A percentile compares a stretch with the other conserved stretches of the same genome.
Conservation (phyloP, 139 green algal genomes). For the Ostreobium quekettii region DNA sequence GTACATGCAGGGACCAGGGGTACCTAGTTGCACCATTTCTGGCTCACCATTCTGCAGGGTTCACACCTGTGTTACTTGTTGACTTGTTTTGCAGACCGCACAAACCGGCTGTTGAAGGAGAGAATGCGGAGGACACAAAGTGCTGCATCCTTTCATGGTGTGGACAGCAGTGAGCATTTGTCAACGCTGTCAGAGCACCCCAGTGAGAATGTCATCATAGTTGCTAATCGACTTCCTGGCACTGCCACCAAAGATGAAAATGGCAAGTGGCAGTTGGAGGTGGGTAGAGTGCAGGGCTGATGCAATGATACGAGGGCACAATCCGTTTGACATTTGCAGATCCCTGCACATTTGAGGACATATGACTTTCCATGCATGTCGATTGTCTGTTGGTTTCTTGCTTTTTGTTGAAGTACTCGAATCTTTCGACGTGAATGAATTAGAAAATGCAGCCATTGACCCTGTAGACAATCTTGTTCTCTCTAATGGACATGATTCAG, state of each 20-base stretch:
- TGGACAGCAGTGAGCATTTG: neutral
- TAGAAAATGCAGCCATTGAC: no score
- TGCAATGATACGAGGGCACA: no score
- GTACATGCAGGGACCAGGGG: no score
- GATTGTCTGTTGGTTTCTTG: neutral
- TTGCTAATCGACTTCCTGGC: constrained; percentile 93
- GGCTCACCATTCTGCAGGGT: no score
- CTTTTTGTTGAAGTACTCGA: no score
- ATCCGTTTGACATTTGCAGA: constrained; percentile 1
- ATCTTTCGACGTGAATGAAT: no score
- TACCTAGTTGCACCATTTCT: no score
- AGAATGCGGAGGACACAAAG: constrained; percentile 2
- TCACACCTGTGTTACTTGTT: no score
- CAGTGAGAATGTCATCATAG: constrained; percentile 65
- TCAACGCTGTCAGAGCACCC: neutral
- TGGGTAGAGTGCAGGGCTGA: no score
- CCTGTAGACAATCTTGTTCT: no score
- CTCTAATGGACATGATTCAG: no score
- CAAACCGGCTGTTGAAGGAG: constrained; percentile 10
- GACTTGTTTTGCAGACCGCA: no score
- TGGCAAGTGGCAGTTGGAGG: constrained; percentile 78
- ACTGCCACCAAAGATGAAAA: constrained; percentile 57
- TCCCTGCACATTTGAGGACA: neutral
- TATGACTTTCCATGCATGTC: neutral
- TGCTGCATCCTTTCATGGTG: neutral